A percentile compares a stretch with the other conserved stretches of the same genome.
phyloP scores from a whole-genome alignment of 441 rosid species.

The Gossypium schwendimanii region DNA sequence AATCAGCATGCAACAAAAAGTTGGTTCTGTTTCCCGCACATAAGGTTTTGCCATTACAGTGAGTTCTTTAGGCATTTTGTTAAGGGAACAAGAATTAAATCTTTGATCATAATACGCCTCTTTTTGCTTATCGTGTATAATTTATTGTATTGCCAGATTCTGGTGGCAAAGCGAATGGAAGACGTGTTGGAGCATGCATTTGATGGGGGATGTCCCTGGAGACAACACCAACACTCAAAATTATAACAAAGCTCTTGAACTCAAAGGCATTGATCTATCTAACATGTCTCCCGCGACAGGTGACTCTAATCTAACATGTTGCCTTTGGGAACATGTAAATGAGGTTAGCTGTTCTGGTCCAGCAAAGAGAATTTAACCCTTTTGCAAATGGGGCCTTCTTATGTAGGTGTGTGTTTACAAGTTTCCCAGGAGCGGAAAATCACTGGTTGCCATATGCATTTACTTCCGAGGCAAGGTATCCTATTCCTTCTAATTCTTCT shows the following conservation, averaged over 20 bases:
- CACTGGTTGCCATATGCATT: not conserved
- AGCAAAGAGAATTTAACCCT: not conserved
- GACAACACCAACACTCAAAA: constrained; percentile 47
- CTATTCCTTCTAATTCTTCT: not conserved
- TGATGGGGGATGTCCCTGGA: constrained; percentile 96
- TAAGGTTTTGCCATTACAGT: not conserved
- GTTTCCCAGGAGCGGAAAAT: not conserved
- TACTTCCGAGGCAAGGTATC: not conserved
- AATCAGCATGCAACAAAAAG: not conserved
- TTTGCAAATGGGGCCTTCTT: not conserved
- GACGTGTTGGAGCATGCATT: constrained; percentile 91
- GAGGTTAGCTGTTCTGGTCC: not conserved
- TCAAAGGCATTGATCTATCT: not conserved
- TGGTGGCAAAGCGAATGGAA: constrained; percentile 84
- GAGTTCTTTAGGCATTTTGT: not conserved
- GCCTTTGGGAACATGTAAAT: constrained; percentile 6
- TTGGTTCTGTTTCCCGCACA: not conserved
- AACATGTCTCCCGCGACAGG: not conserved
- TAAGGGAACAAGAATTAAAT: too few relatives aligned
- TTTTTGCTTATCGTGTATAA: not conserved
- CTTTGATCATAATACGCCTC: not conserved
- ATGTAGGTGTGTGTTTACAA: not conserved
- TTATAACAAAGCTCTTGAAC: constrained; percentile 37
- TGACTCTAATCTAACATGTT: constrained; percentile 3
- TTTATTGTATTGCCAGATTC: constrained; percentile 36